These are phyloP conservation scores for Mucor velutinosus DNA, from an alignment of 371 early-diverging fungal species.

Conservation along the genomic window DNA sequence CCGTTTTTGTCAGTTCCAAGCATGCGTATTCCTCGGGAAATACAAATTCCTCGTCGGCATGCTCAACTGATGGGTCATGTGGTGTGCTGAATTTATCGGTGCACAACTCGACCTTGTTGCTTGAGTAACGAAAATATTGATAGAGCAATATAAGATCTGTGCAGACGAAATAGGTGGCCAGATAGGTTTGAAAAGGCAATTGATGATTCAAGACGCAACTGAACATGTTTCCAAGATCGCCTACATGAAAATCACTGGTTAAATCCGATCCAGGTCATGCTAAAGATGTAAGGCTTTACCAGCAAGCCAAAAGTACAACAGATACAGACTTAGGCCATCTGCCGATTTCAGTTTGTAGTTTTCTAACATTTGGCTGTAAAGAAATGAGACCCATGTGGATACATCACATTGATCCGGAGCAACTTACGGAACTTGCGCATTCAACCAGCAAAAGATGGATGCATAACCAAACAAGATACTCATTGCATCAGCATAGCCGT, in stretches of 20 bases:
- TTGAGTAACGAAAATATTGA: slow-evolving; percentile 27
- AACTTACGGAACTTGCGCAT: slow-evolving; percentile 36
- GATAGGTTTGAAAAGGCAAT: slow-evolving; percentile 27
- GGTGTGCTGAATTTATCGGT: background rate
- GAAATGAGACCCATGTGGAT: background rate
- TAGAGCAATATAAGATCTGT: slow-evolving; percentile 25
- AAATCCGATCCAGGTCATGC: background rate
- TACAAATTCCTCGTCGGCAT: background rate
- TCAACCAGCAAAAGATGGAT: slow-evolving; percentile 34
- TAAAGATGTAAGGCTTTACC: slow-evolving; percentile 34
- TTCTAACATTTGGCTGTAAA: slow-evolving; percentile 54
- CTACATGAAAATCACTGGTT: slow-evolving; percentile 26
- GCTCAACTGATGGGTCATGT: background rate
- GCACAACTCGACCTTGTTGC: background rate
- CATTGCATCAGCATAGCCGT: slow-evolving; percentile 23
- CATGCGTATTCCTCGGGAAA: background rate
- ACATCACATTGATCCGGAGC: background rate
- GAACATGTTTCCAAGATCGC: slow-evolving; percentile 68
- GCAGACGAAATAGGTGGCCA: slow-evolving; percentile 18
- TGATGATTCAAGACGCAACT: slow-evolving; percentile 71
- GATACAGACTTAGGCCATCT: slow-evolving; percentile 55
- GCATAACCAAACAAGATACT: slow-evolving; percentile 26
- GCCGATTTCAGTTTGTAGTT: slow-evolving; percentile 56
- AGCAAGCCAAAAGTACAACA: slow-evolving; percentile 67
- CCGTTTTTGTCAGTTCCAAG: background rate